Percentiles rank a stretch among this genome's conserved stretches.
These are phyloP conservation scores for Colletotrichum sp. DNA, from an alignment of 2,329 filamentous ascomycete species.

Conservation along the genomic window DNA sequence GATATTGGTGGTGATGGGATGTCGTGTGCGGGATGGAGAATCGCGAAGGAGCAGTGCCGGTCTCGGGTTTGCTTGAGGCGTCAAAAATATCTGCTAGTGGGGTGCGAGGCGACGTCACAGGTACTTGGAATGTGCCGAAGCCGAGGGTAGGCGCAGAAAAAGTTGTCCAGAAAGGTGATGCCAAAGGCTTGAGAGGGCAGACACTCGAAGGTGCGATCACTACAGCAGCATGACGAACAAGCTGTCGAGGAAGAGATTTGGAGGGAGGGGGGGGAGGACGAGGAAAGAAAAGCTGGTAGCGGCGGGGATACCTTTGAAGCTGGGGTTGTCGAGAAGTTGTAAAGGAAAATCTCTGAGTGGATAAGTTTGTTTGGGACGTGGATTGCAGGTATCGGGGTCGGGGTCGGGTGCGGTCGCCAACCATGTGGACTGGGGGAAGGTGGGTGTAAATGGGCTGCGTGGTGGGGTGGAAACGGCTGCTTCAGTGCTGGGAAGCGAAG, in stretches of 20 bases:
- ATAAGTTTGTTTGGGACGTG: constrained; percentile 20
- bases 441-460: constrained; percentile 8
- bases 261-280: not conserved
- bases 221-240: constrained; percentile 19
- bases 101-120: constrained; percentile 20
- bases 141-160: constrained; percentile 13
- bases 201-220: constrained; percentile 17
- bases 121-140: constrained; percentile 3
- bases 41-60: constrained; percentile 16
- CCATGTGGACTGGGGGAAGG: constrained; percentile 9
- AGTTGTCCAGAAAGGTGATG: not conserved
- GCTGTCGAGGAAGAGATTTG: not conserved
- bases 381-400: constrained; percentile 15
- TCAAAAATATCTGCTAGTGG: constrained; percentile 22
- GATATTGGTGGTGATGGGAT: not conserved
- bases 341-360: constrained; percentile 22
- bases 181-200: not conserved
- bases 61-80: constrained; percentile 19
- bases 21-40: constrained; percentile 15
- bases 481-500: not conserved
- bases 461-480: not conserved
- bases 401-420: constrained; percentile 16
- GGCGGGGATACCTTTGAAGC: constrained; percentile 9
- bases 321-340: constrained; percentile 22
- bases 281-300: constrained; percentile 2